Evolutionary conservation across 2,329 filamentous ascomycete species (phyloP).

Genomic region (Amauroascus niger): DNA sequence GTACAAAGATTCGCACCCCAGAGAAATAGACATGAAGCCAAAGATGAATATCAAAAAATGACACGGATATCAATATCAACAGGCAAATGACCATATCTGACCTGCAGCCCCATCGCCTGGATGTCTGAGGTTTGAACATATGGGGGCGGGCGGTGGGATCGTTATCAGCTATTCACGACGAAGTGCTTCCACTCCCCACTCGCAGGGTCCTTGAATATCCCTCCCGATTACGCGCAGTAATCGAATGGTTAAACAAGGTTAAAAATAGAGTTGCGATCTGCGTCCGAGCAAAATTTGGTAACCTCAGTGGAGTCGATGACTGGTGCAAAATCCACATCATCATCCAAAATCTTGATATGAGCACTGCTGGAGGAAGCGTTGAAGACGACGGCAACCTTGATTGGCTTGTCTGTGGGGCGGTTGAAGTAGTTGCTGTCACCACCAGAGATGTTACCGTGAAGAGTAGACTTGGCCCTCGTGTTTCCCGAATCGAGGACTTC

Average conservation of each 20-base stretch:
- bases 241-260: neutral
- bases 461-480: constrained; percentile 57
- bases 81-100: neutral
- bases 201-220: neutral
- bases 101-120: neutral
- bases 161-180: neutral
- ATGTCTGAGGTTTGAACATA: neutral
- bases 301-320: constrained; percentile 13
- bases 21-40: neutral
- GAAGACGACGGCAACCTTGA: constrained; percentile 59
- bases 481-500: constrained; percentile 60
- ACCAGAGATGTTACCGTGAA: constrained; percentile 50
- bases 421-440: constrained; percentile 63
- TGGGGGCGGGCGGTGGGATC: no score
- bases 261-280: constrained; percentile 14
- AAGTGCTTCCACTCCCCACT: neutral
- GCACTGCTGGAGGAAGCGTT: constrained; percentile 43
- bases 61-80: neutral
- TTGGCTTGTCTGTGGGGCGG: constrained; percentile 49
- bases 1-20: neutral
- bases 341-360: constrained; percentile 47
- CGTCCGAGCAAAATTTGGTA: constrained; percentile 10
- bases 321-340: constrained; percentile 21
- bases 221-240: neutral
- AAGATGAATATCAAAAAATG: neutral